Conservation (phyloP, 2,329 filamentous ascomycete genomes). For the Acephala macrosclerotiorum region DNA sequence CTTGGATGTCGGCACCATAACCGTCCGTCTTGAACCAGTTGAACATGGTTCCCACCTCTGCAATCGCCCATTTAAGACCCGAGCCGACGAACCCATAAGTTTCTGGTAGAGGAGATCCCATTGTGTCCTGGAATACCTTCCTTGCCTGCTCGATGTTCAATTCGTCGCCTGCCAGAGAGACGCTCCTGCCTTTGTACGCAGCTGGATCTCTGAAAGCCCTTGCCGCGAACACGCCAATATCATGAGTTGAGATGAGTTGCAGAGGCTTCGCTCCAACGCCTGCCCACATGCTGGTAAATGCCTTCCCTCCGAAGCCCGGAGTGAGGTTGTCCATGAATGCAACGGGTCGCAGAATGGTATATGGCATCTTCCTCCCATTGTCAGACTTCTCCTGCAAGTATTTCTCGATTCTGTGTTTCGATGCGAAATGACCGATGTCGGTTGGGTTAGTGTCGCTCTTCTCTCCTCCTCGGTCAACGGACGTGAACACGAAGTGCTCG, state of each 20-base stretch:
- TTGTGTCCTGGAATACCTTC: conserved; percentile 41
- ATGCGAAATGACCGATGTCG: conserved; percentile 60
- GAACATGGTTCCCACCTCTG: conserved; percentile 43
- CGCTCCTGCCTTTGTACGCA: conserved; percentile 47
- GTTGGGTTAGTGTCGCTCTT: conserved; percentile 54
- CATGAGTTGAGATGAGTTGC: conserved; percentile 51
- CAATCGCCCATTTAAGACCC: conserved; percentile 35
- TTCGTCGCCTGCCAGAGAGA: conserved; percentile 55
- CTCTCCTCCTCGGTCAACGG: conserved; percentile 61
- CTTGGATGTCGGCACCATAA: conserved; percentile 45
- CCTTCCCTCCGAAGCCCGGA: conserved; percentile 34
- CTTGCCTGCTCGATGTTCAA: conserved; percentile 47
- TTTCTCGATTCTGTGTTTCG: conserved; percentile 62
- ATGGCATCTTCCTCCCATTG: conserved; percentile 52
- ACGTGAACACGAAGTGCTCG: conserved; percentile 62
- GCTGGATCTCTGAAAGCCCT: conserved; percentile 50
- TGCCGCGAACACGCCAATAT: conserved; percentile 55
- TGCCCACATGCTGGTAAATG: conserved; percentile 43
- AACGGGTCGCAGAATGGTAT: conserved; percentile 61
- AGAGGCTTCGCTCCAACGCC: conserved; percentile 43
- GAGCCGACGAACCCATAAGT: conserved; percentile 40
- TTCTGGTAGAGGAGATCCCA: conserved; percentile 39
- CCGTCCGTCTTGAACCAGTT: conserved; percentile 41
- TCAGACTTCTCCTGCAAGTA: conserved; percentile 56
- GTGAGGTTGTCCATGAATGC: conserved; percentile 60